Percentiles rank a stretch among this genome's conserved stretches.
Evolutionary conservation across 1,284 basidiomycete genomes (phyloP).

Genomic region (Ustilago cynodontis): DNA sequence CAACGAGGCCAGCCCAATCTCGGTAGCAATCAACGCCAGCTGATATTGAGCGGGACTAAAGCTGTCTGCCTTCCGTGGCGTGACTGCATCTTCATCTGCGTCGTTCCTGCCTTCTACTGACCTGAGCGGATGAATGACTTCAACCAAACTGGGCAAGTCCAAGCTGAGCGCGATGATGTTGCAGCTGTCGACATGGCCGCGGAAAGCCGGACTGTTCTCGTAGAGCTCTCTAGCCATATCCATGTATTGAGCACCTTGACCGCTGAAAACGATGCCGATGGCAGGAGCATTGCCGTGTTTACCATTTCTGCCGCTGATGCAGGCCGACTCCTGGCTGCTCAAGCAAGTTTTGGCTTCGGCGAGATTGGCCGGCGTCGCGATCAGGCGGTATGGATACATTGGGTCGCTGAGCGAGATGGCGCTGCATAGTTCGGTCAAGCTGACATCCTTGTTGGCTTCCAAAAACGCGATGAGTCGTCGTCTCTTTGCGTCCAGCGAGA

Average conservation of each 20-base stretch:
- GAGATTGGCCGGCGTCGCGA: constrained; percentile 25
- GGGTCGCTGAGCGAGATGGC: constrained; percentile 38
- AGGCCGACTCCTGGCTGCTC: constrained; percentile 40
- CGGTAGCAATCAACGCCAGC: constrained; percentile 43
- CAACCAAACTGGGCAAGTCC: constrained; percentile 28
- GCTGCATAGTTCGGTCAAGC: constrained; percentile 46
- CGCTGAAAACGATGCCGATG: constrained; percentile 47
- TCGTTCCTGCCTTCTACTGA: no score
- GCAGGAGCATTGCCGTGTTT: not conserved
- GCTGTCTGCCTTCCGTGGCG: constrained; percentile 28
- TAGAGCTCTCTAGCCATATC: constrained; percentile 49
- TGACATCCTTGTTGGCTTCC: constrained; percentile 18
- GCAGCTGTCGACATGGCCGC: constrained; percentile 34
- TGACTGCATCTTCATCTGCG: not conserved
- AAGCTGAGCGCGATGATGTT: constrained; percentile 30
- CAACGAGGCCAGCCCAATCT: constrained; percentile 35
- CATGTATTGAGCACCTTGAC: constrained; percentile 54
- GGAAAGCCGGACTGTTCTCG: constrained; percentile 32
- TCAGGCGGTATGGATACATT: constrained; percentile 35
- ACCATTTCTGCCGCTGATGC: not conserved
- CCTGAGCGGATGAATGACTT: constrained; percentile 34
- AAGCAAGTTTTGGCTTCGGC: constrained; percentile 28
- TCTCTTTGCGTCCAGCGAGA: constrained; percentile 42
- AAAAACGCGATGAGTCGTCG: constrained; percentile 37
- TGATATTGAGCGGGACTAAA: constrained; percentile 46